These are phyloP conservation scores for Solanum clarkiae DNA, from an alignment of 257 asterid species.

Conservation along the genomic window DNA sequence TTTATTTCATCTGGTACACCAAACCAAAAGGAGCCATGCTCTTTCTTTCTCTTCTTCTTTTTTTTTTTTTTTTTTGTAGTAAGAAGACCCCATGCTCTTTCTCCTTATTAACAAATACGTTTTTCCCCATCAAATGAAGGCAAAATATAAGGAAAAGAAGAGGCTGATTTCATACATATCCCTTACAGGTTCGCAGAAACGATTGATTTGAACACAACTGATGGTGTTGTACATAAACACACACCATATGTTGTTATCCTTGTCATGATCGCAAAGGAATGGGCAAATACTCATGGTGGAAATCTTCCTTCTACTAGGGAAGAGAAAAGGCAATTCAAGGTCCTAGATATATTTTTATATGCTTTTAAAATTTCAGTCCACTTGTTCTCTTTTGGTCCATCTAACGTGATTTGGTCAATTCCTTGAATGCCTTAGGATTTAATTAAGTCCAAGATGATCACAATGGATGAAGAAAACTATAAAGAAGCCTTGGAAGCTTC, in stretches of 20 bases:
- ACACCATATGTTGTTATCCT: constrained; percentile 87
- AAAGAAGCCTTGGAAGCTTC: constrained; percentile 95
- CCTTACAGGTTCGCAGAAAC: constrained; percentile 60
- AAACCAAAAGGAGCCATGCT: not conserved
- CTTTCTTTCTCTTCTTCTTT: not conserved
- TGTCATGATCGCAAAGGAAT: constrained; percentile 66
- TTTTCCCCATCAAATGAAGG: not conserved
- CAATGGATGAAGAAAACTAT: constrained; percentile 85
- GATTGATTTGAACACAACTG: constrained; percentile 66
- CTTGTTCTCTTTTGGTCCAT: not conserved
- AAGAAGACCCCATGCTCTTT: not conserved
- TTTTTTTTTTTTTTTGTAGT: no score
- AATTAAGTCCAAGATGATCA: constrained; percentile 68
- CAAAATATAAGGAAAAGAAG: not conserved
- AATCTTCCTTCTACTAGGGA: constrained; percentile 77
- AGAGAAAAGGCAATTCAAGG: constrained; percentile 79
- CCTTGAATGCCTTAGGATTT: constrained; percentile 48
- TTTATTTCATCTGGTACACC: not conserved
- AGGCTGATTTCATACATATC: constrained; percentile 10
- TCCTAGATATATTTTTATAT: constrained; percentile 4
- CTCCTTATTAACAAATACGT: not conserved
- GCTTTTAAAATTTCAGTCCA: not conserved
- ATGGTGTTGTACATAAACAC: constrained; percentile 74
- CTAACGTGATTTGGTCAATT: constrained; percentile 13
- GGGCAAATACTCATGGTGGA: constrained; percentile 65